A percentile compares a stretch with the other conserved stretches of the same genome.
Evolutionary conservation across 129 eudicot species (phyloP).

Genomic region (Daucus carota): DH1_v3.0 NC_030386.2:8308501-8309000

Average conservation of each 20-base stretch:
- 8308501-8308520: constrained; percentile 26
- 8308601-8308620: constrained; percentile 90
- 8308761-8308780: constrained; percentile 1
- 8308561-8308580: constrained; percentile 61
- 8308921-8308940: constrained; percentile 67
- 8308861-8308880: constrained; percentile 43
- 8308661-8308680: constrained; percentile 97
- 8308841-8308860: constrained; percentile 75
- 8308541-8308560: constrained; percentile 43
- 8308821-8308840: constrained; percentile 18
- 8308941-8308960: constrained; percentile 67
- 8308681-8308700: constrained; percentile 40
- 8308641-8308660: constrained; percentile 55
- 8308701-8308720: constrained; percentile 41
- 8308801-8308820: constrained; percentile 35
- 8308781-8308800: constrained; percentile 70
- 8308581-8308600: constrained; percentile 87
- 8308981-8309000: constrained; percentile 29
- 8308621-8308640: constrained; percentile 29
- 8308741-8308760: constrained; percentile 26
- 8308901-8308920: constrained; percentile 74
- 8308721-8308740: constrained; percentile 25
- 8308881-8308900: constrained; percentile 49
- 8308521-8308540: constrained; percentile 37
- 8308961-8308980: constrained; percentile 70